Conservation (phyloP, 1,284 basidiomycete species). For the Trichosporon inkin region DNA sequence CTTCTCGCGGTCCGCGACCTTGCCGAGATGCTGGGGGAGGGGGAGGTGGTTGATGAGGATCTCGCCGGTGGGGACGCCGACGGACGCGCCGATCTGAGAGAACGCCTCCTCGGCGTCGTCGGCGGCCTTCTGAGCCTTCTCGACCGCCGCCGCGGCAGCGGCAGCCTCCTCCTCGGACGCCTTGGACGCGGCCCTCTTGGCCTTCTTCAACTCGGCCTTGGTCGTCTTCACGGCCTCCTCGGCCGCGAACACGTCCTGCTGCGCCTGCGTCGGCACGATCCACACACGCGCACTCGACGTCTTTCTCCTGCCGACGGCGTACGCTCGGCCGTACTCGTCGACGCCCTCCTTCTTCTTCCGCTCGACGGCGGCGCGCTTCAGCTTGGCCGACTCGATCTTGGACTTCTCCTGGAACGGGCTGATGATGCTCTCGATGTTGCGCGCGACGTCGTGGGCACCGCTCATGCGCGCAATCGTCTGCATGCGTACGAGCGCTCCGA, state of each 20-base stretch:
- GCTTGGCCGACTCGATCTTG: conserved; percentile 33
- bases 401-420: conserved; percentile 58
- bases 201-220: background rate
- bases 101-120: conserved; percentile 3
- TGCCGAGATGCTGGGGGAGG: conserved; percentile 70
- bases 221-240: background rate
- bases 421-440: conserved; percentile 58
- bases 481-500: conserved; percentile 70
- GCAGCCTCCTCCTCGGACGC: background rate
- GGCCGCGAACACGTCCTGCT: conserved; percentile 2
- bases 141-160: background rate
- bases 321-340: conserved; percentile 73
- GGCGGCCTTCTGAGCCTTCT: conserved; percentile 6
- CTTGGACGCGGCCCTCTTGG: background rate
- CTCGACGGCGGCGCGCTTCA: conserved; percentile 42
- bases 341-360: conserved; percentile 52
- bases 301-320: conserved; percentile 78
- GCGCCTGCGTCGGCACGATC: conserved; percentile 71
- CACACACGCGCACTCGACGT: conserved; percentile 84
- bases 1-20: conserved; percentile 71
- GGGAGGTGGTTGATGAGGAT: conserved; percentile 82
- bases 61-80: conserved; percentile 53
- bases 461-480: conserved; percentile 64
- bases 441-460: conserved; percentile 60
- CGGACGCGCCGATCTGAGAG: background rate